These are phyloP conservation scores for Pseudotsuga menziesii DNA, from an alignment of 75 land plant genomes.

Conservation along the genomic window DNA sequence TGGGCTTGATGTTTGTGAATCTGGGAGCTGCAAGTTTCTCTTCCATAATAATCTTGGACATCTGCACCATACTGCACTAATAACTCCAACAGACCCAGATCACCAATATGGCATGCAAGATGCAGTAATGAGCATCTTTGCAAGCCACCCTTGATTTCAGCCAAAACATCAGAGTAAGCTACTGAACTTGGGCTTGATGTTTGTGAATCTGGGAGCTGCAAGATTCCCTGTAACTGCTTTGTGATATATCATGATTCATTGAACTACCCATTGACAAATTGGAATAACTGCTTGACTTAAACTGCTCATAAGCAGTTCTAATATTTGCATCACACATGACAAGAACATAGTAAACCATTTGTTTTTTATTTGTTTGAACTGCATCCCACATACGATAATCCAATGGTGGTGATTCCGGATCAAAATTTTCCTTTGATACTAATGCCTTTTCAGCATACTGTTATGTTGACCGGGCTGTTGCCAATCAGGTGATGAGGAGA, in stretches of 20 bases:
- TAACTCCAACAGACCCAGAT: slow-evolving; percentile 70
- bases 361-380: slow-evolving; percentile 57
- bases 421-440: slow-evolving; percentile 31
- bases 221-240: slow-evolving; percentile 15
- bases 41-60: slow-evolving; percentile 63
- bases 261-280: slow-evolving; percentile 9
- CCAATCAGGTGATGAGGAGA: too few relatives aligned
- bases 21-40: slow-evolving; percentile 18
- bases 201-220: slow-evolving; percentile 19
- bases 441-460: slow-evolving; percentile 80
- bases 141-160: slow-evolving; percentile 34
- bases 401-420: slow-evolving; percentile 15
- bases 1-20: slow-evolving; percentile 11
- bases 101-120: slow-evolving; percentile 72
- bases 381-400: slow-evolving; percentile 78
- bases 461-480: neutral
- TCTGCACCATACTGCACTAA: slow-evolving; percentile 83
- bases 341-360: slow-evolving; percentile 61
- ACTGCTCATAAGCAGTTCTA: slow-evolving; percentile 63
- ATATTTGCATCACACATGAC: slow-evolving; percentile 39
- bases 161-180: slow-evolving; percentile 22
- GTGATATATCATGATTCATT: slow-evolving; percentile 14
- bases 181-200: slow-evolving; percentile 16
- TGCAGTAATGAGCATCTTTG: slow-evolving; percentile 84
- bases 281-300: slow-evolving; percentile 14